Base-by-base conservation (phyloP, 306 rosid species). In the Alnus glutinosa region DNA sequence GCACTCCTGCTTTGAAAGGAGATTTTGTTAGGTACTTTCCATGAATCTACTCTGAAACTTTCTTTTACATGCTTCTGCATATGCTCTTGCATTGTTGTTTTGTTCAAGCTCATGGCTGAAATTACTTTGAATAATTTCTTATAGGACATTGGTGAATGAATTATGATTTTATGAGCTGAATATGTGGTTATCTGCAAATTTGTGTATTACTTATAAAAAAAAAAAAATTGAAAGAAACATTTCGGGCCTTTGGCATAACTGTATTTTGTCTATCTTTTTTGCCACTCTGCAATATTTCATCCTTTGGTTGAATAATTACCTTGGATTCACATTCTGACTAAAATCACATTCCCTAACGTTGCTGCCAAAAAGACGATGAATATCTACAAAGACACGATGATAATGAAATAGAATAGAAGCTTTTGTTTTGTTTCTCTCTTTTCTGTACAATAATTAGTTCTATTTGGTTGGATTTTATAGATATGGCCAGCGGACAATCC, bases 1-100 rank as follows among this genome's bases (percentile, higher is more conserved):
- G 99, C 75, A 95, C 99, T 81, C 89, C 90, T 83, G 98, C 98
- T 76, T 87, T 92, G 81, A 95, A 95, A 88, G 98, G 98, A 78
- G 98, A 95, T 89, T 95, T 92, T 83, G 92, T 88, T 76, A 91
- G 98, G 98, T 92, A 93, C 71, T 74, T 76, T 74, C 50, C 67
- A 54, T 50, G 55, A 86, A 77, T 83, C 75, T 86, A 74, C 67
- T 52, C 36, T 39, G 52, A 63, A 62, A 34, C 39, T 58, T 12
- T 76, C 62, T 73, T 39, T 11, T 58, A 14, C 32, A 2, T 64
- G 55, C 70, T 42, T 55, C 51, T 59, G 19, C 3, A 55, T 81
- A 57, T 75, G 18, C 44, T 77, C 52, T 72, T 32, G 19, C 50
- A 37, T 67, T 37, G 47, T 67, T 42, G 50, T n/a, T 36, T 66